Conservation (phyloP, 192 early-diverging fungal species). For the Coemansia biformis region DNA sequence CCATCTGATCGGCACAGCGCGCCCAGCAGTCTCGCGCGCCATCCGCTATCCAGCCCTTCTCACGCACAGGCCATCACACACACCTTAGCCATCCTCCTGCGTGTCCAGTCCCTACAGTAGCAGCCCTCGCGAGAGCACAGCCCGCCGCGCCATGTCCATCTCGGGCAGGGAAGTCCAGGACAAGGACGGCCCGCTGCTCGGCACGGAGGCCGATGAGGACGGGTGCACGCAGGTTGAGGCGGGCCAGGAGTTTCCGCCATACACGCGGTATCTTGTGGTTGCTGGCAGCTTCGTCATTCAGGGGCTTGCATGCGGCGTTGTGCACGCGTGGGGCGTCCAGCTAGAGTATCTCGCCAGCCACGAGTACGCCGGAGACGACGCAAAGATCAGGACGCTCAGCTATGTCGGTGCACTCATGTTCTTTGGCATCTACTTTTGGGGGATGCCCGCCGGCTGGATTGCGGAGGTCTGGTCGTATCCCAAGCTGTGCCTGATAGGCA, state of each 20-base stretch:
- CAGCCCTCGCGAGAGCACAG: no score
- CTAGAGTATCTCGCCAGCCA: constrained; percentile 36
- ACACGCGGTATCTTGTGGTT: constrained; percentile 34
- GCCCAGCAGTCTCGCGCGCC: no score
- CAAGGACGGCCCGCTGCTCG: background rate
- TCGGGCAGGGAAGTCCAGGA: background rate
- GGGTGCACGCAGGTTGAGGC: background rate
- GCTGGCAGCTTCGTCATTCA: constrained; percentile 38
- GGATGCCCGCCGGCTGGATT: constrained; percentile 39
- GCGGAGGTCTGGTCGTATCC: constrained; percentile 47
- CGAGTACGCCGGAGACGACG: constrained; percentile 13
- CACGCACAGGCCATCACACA: no score
- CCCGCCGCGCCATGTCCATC: no score
- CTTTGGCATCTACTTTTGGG: constrained; percentile 36
- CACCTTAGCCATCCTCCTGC: no score
- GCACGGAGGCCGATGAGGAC: background rate
- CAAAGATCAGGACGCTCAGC: constrained; percentile 23
- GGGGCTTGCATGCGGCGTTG: constrained; percentile 29
- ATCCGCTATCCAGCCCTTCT: no score
- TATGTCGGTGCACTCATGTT: constrained; percentile 47
- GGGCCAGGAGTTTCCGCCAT: constrained; percentile 6
- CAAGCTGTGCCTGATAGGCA: constrained; percentile 27
- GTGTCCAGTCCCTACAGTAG: no score
- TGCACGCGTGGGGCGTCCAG: constrained; percentile 46
- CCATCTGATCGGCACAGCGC: no score